Base-by-base conservation (phyloP, 495 filamentous ascomycete species). In the Evansstolkia leycettana region DNA sequence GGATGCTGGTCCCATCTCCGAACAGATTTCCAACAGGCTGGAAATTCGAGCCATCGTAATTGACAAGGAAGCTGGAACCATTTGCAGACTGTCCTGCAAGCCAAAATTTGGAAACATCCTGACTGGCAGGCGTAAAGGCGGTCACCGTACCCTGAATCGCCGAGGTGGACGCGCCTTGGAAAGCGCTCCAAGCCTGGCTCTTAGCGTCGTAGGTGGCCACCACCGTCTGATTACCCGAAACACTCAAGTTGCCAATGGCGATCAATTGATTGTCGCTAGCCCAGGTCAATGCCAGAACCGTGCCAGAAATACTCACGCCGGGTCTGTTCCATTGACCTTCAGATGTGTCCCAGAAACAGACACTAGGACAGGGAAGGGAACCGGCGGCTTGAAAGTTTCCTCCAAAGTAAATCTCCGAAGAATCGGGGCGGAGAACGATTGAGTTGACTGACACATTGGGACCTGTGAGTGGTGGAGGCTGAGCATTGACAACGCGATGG, bases 301-400 rank as follows among this genome's bases (percentile, higher is more conserved):
- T 72, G 13, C 90, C 92, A 32, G 51, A 51, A 17, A 94, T 56
- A 38, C 70, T 76, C 14, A 65, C 67, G 2, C 83, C 84, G 23
- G 85, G 79, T 34, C 78, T 70, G 45, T 68, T 76, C 88, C 87
- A 99, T 44, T 87, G 79, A 4, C 66, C 70, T 5, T 57, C 62
- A 2, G 64, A 48, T 11, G 76, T 72, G 46, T 78, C 76, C 54
- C 78, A 89, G 38, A 80, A 64, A 59, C 90, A 99, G 14, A 99
- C 73, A 28, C 72, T 74, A 1, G 76, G 71, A 50, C 90, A 99
- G 26, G 66, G 75, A 15, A 95, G 69, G 7, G 80, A 75, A n/a
- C 90, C 92, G 18, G 87, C 92, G 7, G 68, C 66, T 2, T 72
- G 63, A 45, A 96, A 98, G 17, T 67, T 73, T 18, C 90, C 90